Conservation (phyloP, 345 rosid species). For the Acer saccharum region DNA sequence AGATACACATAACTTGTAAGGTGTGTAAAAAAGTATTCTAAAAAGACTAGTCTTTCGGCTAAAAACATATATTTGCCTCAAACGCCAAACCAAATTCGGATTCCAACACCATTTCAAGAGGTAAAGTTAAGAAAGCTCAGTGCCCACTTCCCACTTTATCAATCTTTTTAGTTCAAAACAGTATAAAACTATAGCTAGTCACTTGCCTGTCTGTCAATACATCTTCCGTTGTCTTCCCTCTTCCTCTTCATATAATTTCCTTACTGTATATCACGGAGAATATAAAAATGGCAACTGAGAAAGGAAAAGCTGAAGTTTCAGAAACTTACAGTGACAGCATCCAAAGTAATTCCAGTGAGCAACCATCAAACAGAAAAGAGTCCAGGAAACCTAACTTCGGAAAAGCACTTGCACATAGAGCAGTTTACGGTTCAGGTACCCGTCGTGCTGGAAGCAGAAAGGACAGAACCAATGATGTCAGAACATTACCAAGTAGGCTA, state of each 20-base stretch:
- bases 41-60: slow-evolving; percentile 20
- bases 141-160: not conserved
- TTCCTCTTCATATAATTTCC: slow-evolving; percentile 7
- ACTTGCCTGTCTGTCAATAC: slow-evolving; percentile 7
- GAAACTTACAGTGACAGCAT: slow-evolving; percentile 14
- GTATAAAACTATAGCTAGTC: slow-evolving; percentile 1
- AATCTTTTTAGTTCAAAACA: not conserved
- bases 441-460: slow-evolving; percentile 34
- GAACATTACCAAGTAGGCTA: slow-evolving; percentile 35
- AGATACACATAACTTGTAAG: slow-evolving; percentile 21
- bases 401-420: slow-evolving; percentile 55
- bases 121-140: slow-evolving; percentile 20
- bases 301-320: slow-evolving; percentile 25
- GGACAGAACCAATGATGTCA: slow-evolving; percentile 30
- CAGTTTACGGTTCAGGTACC: slow-evolving; percentile 39
- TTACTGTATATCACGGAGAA: not conserved
- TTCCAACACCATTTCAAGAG: slow-evolving; percentile 27
- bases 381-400: slow-evolving; percentile 28
- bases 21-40: slow-evolving; percentile 5
- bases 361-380: slow-evolving; percentile 10
- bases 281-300: slow-evolving; percentile 40
- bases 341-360: slow-evolving; percentile 13
- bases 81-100: slow-evolving; percentile 25
- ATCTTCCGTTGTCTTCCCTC: not conserved
- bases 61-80: slow-evolving; percentile 20